Percentiles rank a stretch among this genome's conserved stretches.
Evolutionary conservation across 106 monocot genomes (phyloP).

Genomic region (Apostasia ramifera): DNA sequence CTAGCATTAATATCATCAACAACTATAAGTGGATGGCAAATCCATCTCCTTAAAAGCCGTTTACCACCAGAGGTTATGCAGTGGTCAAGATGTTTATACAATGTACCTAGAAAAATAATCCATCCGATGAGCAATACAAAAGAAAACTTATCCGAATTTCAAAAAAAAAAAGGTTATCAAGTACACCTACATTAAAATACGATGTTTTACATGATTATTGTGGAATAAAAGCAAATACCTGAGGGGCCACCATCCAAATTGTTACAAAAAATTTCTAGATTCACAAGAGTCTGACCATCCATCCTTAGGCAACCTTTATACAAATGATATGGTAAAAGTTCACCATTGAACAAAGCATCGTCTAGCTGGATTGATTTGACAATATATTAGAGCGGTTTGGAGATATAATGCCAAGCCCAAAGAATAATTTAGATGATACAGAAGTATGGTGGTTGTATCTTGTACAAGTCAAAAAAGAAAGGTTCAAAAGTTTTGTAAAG

Average conservation of each 20-base stretch:
- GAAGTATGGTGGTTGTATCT: too few relatives aligned
- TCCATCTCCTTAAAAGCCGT: conserved; percentile 84
- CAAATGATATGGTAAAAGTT: conserved; percentile 77
- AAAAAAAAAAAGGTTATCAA: not conserved
- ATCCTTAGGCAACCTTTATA: conserved; percentile 79
- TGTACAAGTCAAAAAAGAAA: too few relatives aligned
- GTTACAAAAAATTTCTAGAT: conserved; percentile 93
- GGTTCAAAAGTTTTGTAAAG: too few relatives aligned
- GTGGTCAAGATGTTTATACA: conserved; percentile 79
- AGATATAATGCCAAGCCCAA: not conserved
- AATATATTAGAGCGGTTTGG: conserved; percentile 7
- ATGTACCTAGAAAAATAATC: conserved; percentile 43
- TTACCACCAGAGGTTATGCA: conserved; percentile 77
- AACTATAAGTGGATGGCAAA: conserved; percentile 76
- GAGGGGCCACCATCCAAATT: conserved; percentile 71
- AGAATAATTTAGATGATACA: too few relatives aligned
- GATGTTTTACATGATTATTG: not conserved
- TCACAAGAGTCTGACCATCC: conserved; percentile 93
- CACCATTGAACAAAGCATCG: conserved; percentile 82
- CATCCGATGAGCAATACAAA: not conserved
- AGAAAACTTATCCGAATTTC: not conserved
- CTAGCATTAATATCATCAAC: conserved; percentile 66
- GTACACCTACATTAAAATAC: not conserved
- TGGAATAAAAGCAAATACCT: conserved; percentile 28
- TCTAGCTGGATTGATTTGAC: conserved; percentile 46